A percentile compares a stretch with the other conserved stretches of the same genome.
Evolutionary conservation across 2,329 filamentous ascomycete species (phyloP).

Genomic region (Fusarium illudens): DNA sequence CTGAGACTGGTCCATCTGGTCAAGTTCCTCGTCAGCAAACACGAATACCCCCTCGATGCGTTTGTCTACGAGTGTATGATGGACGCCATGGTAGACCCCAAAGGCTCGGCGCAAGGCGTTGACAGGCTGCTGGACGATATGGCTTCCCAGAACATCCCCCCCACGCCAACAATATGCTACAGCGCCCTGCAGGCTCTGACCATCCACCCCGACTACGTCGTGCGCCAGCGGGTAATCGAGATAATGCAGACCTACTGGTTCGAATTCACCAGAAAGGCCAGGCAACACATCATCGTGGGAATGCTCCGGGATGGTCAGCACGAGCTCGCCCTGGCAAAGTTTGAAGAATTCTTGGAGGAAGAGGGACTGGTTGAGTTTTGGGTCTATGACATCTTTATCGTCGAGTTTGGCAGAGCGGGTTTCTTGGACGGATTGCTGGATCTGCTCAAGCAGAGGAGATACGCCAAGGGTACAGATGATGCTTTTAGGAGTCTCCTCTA

Average conservation of each 20-base stretch:
- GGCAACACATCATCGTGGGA: slow-evolving; percentile 74
- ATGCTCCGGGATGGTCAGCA: slow-evolving; percentile 83
- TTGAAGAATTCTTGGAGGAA: slow-evolving; percentile 72
- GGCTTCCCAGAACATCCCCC: slow-evolving; percentile 65
- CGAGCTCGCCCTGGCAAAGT: slow-evolving; percentile 77
- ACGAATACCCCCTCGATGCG: slow-evolving; percentile 62
- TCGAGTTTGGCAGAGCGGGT: slow-evolving; percentile 73
- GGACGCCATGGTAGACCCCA: slow-evolving; percentile 71
- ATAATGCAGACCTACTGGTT: slow-evolving; percentile 79
- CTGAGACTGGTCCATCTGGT: slow-evolving; percentile 55
- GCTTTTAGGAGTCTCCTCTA: slow-evolving; percentile 67
- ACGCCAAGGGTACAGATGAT: slow-evolving; percentile 46
- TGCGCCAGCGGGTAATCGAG: slow-evolving; percentile 74
- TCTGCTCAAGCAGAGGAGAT: slow-evolving; percentile 67
- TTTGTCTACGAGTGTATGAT: slow-evolving; percentile 79
- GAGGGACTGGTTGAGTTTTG: slow-evolving; percentile 68
- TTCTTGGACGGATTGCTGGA: slow-evolving; percentile 81
- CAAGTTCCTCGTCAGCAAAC: slow-evolving; percentile 65
- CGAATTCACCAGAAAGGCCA: slow-evolving; percentile 61
- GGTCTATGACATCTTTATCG: slow-evolving; percentile 82
- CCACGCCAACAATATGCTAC: slow-evolving; percentile 75
- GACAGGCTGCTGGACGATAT: slow-evolving; percentile 76
- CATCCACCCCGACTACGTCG: slow-evolving; percentile 84
- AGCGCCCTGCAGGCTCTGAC: slow-evolving; percentile 76
- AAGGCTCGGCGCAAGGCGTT: slow-evolving; percentile 74